phyloP scores from a whole-genome alignment of 208 protist genomes.

The Trypanosoma melophagium region DNA sequence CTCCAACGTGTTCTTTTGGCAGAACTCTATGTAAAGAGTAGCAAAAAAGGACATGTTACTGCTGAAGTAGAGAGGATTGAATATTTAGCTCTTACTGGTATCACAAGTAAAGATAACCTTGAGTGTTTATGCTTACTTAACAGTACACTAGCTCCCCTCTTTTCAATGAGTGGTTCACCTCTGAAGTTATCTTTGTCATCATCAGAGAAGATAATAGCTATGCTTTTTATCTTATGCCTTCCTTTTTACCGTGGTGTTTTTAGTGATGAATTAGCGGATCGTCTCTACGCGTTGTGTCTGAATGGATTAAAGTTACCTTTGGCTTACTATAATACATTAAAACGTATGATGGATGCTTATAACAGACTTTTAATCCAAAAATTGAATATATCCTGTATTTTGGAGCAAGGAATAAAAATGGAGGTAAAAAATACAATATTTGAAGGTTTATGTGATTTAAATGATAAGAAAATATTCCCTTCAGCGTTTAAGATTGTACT shows the following conservation, averaged over 20 bases:
- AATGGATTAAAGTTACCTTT: slow-evolving; percentile 80
- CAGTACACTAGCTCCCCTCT: slow-evolving; percentile 30
- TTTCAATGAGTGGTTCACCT: slow-evolving; percentile 26
- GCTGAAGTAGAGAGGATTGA: slow-evolving; percentile 50
- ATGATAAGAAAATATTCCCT: slow-evolving; percentile 50
- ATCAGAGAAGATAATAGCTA: slow-evolving; percentile 27
- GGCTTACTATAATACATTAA: slow-evolving; percentile 44
- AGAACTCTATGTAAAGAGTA: slow-evolving; percentile 50
- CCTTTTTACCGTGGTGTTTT: slow-evolving; percentile 46
- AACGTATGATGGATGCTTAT: slow-evolving; percentile 69
- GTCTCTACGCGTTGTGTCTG: slow-evolving; percentile 64
- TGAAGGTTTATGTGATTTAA: slow-evolving; percentile 46
- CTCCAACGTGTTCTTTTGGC: slow-evolving; percentile 68
- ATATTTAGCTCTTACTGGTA: slow-evolving; percentile 21
- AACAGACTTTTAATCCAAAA: slow-evolving; percentile 36
- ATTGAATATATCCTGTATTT: slow-evolving; percentile 27
- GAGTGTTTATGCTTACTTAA: slow-evolving; percentile 37
- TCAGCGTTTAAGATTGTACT: slow-evolving; percentile 61
- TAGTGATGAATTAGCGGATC: slow-evolving; percentile 35
- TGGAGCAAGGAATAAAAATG: slow-evolving; percentile 10
- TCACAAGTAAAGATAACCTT: slow-evolving; percentile 8
- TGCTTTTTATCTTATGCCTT: slow-evolving; percentile 49
- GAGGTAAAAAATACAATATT: slow-evolving; percentile 51
- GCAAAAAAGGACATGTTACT: slow-evolving; percentile 40
- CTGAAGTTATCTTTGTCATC: slow-evolving; percentile 18